Conservation (phyloP, 371 early-diverging fungal genomes). For the Blakeslea trispora region DNA sequence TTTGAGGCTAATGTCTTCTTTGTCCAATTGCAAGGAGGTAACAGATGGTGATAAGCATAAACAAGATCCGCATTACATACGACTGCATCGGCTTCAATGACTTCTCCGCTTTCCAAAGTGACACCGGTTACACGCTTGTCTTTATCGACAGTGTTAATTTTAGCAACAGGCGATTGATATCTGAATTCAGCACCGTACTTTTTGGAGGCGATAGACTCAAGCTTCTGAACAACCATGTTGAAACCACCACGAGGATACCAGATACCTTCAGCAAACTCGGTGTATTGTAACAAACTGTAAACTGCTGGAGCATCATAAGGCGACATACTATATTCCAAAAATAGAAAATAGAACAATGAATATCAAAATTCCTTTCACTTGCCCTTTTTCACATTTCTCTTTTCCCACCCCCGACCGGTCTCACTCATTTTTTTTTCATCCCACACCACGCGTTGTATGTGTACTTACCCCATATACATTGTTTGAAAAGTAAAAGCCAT, state of each 20-base stretch:
- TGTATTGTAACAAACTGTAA: conserved; percentile 61
- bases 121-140: conserved; percentile 51
- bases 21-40: conserved; percentile 55
- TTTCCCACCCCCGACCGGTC: no score
- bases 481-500: conserved; percentile 70
- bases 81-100: conserved; percentile 59
- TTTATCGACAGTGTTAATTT: conserved; percentile 42
- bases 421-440: neutral
- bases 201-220: conserved; percentile 53
- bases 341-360: conserved; percentile 6
- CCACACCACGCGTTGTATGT: neutral
- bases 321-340: conserved; percentile 51
- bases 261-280: conserved; percentile 67
- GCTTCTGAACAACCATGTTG: conserved; percentile 54
- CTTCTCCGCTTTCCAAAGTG: conserved; percentile 47
- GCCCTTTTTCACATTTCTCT: neutral
- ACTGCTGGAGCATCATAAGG: conserved; percentile 71
- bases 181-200: conserved; percentile 52
- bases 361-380: neutral
- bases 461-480: conserved; percentile 59
- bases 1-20: conserved; percentile 38
- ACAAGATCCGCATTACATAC: conserved; percentile 67
- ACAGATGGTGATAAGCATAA: conserved; percentile 57
- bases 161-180: conserved; percentile 48
- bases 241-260: conserved; percentile 71